phyloP scores from a whole-genome alignment of 148 eudicot genomes.

The Chenopodium album region DNA sequence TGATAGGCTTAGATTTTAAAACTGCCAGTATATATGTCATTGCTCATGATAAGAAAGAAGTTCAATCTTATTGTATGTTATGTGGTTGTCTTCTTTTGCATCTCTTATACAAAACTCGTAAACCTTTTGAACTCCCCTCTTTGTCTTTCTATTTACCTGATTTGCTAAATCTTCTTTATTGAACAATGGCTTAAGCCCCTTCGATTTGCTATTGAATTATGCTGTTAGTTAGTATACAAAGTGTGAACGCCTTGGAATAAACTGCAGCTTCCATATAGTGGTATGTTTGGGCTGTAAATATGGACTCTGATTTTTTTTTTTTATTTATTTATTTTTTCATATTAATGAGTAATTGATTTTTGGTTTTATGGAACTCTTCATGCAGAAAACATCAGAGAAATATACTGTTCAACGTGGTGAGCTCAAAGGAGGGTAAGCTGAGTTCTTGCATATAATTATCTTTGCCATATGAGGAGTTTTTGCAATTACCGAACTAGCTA shows the following conservation, averaged over 20 bases:
- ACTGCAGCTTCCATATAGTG: slow-evolving; percentile 76
- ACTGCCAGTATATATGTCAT: background rate
- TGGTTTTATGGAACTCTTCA: background rate
- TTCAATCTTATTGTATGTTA: background rate
- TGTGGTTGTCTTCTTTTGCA: background rate
- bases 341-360: background rate
- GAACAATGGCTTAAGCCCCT: background rate
- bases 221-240: background rate
- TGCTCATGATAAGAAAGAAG: background rate
- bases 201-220: too few relatives aligned
- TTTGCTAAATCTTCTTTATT: background rate
- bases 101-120: background rate
- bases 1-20: background rate
- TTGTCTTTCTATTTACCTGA: slow-evolving; percentile 3
- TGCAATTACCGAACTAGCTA: background rate
- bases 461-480: background rate
- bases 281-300: slow-evolving; percentile 33
- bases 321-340: background rate
- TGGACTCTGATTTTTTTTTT: background rate
- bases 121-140: background rate
- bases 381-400: slow-evolving; percentile 64
- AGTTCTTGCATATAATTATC: background rate
- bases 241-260: slow-evolving; percentile 45
- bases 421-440: slow-evolving; percentile 88
- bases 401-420: slow-evolving; percentile 66